Base-by-base conservation (phyloP, 768 basidiomycete species). In the Lactarius sanguifluus region DNA sequence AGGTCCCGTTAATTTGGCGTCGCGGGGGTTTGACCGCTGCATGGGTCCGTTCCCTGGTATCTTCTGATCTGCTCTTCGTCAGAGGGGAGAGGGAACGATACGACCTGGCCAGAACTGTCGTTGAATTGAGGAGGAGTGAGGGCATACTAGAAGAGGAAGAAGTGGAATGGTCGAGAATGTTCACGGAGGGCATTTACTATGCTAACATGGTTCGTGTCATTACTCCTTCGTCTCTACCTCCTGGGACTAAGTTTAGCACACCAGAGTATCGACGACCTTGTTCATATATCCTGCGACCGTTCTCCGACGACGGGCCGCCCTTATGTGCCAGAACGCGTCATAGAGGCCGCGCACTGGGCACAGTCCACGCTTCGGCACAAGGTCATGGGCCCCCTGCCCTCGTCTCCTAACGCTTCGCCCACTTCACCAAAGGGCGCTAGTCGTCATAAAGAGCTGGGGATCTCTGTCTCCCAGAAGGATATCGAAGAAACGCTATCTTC, bases 311-410 rank as follows among this genome's bases (percentile, higher is more conserved):
- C 90, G 0, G 81, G 83, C 4, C 81, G 80, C 18, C 83, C 87
- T 0, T 96, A 86, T 73, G 91, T 91, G 4, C 83, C 91, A 0
- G 77, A 89, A 40, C 72, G 81, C 2, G 79, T 86, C 8, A 75
- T 96, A 8, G 91, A 96, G 73, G 81, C 85, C 0, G 89, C 94
- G 1, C 87, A 89, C 69, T 98, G 94, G 94, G 80, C 79, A 32
- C 87, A 89, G 65, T 87, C 90, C 2, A 67, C 87, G n/a, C 77
- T 93, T 9, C 83, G 85, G 2, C 83, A 85, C 68, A 81, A 79
- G 36, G 83, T 91, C 30, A 86, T 81, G 1, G 74, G 79, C 25
- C 77, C 68, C 2, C 62, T 72, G 1, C 57, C 65, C 3, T 67
- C 74, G 9, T 76, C 77, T 0, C 76, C 82, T 5, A 66, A 79